Conservation (phyloP, 495 filamentous ascomycete genomes). For the Poronia punctata region DNA sequence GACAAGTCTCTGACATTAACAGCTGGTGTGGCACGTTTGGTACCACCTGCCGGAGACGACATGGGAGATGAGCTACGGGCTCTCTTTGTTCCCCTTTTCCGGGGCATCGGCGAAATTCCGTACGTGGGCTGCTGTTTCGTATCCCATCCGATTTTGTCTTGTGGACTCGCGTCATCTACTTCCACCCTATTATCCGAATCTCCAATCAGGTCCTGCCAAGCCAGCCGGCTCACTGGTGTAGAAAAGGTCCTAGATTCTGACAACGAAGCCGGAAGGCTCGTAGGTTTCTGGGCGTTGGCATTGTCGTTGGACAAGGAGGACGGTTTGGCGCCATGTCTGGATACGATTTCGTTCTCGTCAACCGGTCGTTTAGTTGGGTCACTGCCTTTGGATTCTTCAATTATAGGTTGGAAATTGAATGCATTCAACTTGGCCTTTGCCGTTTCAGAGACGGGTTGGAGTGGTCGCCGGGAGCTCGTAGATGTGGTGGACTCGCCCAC, state of each 20-base stretch:
- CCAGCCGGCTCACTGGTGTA: conserved; percentile 68
- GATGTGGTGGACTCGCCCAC: conserved; percentile 14
- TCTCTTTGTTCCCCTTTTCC: conserved; percentile 58
- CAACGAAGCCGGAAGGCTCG: conserved; percentile 2
- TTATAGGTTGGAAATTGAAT: conserved; percentile 34
- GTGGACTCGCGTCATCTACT: conserved; percentile 39
- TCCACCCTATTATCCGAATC: conserved; percentile 46
- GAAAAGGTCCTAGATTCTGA: conserved; percentile 44
- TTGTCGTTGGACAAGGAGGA: too few species aligned
- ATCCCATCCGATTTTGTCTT: conserved; percentile 36
- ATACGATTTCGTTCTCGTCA: conserved; percentile 1
- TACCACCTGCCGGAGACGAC: conserved; percentile 51
- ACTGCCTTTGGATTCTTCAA: conserved; percentile 11
- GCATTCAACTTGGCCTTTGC: conserved; percentile 44
- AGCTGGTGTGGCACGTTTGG: conserved; percentile 21
- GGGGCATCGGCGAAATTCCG: conserved; percentile 39
- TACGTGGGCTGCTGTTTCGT: conserved; percentile 24
- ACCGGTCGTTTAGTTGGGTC: background rate
- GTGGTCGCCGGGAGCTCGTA: conserved; percentile 15
- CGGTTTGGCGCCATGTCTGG: too few species aligned
- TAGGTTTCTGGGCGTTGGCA: conserved; percentile 3
- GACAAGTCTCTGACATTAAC: conserved; percentile 46
- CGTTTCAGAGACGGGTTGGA: conserved; percentile 39
- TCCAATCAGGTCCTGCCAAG: conserved; percentile 74
- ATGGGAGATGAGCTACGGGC: conserved; percentile 74